Evolutionary conservation across 345 rosid species (phyloP).

Genomic region (Isatis tinctoria): DNA sequence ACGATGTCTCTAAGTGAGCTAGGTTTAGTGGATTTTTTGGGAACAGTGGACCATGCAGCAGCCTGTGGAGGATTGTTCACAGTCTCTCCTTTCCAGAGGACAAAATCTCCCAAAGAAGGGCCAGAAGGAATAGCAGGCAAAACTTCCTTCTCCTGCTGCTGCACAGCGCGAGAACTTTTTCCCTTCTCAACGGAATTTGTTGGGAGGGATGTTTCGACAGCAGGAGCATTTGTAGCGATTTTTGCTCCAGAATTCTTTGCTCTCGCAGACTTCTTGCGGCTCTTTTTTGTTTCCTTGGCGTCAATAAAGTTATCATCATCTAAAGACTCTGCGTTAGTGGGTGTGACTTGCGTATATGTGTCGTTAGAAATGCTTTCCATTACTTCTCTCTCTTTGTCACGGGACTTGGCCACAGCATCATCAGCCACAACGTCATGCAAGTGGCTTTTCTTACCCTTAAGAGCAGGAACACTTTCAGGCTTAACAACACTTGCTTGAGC

Average conservation of each 20-base stretch:
- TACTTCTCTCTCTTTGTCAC: slow-evolving; percentile 43
- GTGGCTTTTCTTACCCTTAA: slow-evolving; percentile 57
- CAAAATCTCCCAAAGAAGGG: slow-evolving; percentile 96
- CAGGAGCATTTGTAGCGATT: slow-evolving; percentile 33
- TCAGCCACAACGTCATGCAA: slow-evolving; percentile 69
- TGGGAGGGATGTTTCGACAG: slow-evolving; percentile 47
- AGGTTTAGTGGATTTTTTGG: slow-evolving; percentile 57
- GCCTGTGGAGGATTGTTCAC: slow-evolving; percentile 51
- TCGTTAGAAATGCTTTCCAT: slow-evolving; percentile 29
- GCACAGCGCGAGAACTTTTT: slow-evolving; percentile 53
- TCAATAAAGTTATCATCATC: slow-evolving; percentile 79
- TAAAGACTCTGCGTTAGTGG: slow-evolving; percentile 33
- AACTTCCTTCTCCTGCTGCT: slow-evolving; percentile 65
- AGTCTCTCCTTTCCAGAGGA: slow-evolving; percentile 78
- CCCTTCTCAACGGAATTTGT: slow-evolving; percentile 69
- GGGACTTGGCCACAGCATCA: slow-evolving; percentile 56
- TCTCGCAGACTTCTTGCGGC: slow-evolving; percentile 88
- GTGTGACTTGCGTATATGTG: slow-evolving; percentile 29
- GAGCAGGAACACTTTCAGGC: slow-evolving; percentile 40
- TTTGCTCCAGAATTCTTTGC: slow-evolving; percentile 60
- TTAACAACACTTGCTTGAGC: slow-evolving; percentile 37
- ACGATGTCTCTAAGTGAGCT: slow-evolving; percentile 84
- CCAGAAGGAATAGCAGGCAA: slow-evolving; percentile 83
- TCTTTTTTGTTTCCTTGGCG: slow-evolving; percentile 83
- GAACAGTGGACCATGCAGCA: slow-evolving; percentile 83